Base-by-base conservation (phyloP, 371 early-diverging fungal species). In the Rhizomucor pusillus region DNA sequence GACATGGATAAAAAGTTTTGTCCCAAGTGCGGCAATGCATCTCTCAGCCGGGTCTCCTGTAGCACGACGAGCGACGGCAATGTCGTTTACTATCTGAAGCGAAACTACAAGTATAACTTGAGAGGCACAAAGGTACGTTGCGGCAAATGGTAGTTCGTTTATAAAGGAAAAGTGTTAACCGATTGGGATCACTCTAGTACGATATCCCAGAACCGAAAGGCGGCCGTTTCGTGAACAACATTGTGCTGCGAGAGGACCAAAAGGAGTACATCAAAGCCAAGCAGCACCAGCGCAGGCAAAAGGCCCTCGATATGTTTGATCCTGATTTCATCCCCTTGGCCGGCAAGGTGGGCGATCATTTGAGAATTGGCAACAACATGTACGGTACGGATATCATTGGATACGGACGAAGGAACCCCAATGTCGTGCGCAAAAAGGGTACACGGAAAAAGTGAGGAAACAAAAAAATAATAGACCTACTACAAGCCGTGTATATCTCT, bases 1-100 rank as follows among this genome's bases (percentile, higher is more conserved):
- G 84, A 93, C 47, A 89, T 96, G 91, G 83, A 85, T 43, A 89
- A 86, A 70, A 87, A 91, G 72, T 98, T 98, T 67, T 98, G 98
- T 69, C 90, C 94, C 6, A 75, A 81, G 35, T 98, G 98, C 68
- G 98, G 98, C 47, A 88, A 90, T 66, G 71, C 89, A 47, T 90
- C 98, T 0, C 76, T 98, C 37, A 88, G 87, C 62, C 82, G 96
- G 39, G 89, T 91, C 10, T 84, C 95, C 4, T 84, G 87, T 43
- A 85, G 84, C 35, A 88, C 93, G 1, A 92, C 92, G 52, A 76
- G 82, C 25, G 71, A 89, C 50, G 97, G 97, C 35, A 79, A 87
- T 20, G 81, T 92, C 45, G 77, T 71, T 35, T 86, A 90, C 47
- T 89, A 93, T 60, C 73, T 98, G 23, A 96, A 95, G 67, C 81